Conservation (phyloP, 495 filamentous ascomycete genomes). For the Thermothielavioides terrestris region DNA sequence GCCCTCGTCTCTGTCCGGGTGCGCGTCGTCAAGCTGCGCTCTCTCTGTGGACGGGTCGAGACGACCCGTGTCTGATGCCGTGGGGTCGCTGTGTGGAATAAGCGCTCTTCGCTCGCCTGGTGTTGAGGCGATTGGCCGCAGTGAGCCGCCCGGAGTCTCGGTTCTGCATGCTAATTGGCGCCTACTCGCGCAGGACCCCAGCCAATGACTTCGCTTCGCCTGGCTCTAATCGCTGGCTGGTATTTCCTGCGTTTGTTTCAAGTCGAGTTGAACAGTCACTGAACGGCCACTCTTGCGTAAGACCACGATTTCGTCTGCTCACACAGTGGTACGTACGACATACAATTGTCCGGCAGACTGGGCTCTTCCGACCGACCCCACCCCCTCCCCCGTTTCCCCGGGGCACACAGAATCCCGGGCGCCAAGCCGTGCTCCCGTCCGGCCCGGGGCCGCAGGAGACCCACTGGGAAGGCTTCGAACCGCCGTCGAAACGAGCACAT, state of each 20-base stretch:
- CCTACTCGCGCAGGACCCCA: constrained; percentile 17
- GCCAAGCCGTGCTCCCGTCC: too few species aligned
- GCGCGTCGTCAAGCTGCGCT: constrained; percentile 16
- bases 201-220: constrained; percentile 17
- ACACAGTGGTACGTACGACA: too few species aligned
- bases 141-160: constrained; percentile 14
- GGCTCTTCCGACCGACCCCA: too few species aligned
- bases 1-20: not conserved
- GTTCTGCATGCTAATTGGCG: constrained; percentile 19
- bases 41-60: constrained; percentile 18
- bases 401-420: too few species aligned
- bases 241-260: not conserved
- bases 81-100: constrained; percentile 25
- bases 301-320: too few species aligned
- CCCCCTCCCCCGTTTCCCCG: too few species aligned
- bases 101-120: constrained; percentile 21
- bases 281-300: too few species aligned
- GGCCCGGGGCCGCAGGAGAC: too few species aligned
- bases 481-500: too few species aligned
- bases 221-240: not conserved
- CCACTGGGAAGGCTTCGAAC: too few species aligned
- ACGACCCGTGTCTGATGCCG: constrained; percentile 3
- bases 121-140: constrained; percentile 19
- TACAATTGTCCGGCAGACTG: too few species aligned
- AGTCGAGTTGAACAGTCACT: not conserved